Evolutionary conservation across 352 stramenopile species (phyloP).

Genomic region (Globisporangium solare): DNA sequence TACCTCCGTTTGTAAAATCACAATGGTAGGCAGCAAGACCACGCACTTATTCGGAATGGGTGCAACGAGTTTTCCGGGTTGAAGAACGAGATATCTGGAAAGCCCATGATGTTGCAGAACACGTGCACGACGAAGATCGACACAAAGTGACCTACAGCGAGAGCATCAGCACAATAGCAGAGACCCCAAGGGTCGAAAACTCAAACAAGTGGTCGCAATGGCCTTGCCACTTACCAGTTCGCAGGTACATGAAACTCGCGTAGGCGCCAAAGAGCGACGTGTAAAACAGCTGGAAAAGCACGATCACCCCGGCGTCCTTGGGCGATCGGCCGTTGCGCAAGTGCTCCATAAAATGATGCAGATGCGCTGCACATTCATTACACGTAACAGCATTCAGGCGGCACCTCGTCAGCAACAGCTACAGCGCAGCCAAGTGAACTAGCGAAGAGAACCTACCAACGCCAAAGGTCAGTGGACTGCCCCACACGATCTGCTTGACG

Average conservation of each 20-base stretch:
- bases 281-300: constrained; percentile 92
- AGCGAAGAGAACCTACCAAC: constrained; percentile 65
- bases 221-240: constrained; percentile 53
- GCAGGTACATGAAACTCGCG: constrained; percentile 90
- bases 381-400: too few species aligned
- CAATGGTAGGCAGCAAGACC: not conserved
- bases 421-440: too few species aligned
- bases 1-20: too few species aligned
- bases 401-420: too few species aligned
- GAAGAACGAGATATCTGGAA: constrained; percentile 88
- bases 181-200: not conserved
- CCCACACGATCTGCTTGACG: constrained; percentile 77
- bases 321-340: constrained; percentile 59
- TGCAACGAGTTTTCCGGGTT: constrained; percentile 72
- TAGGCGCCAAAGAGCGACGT: constrained; percentile 96
- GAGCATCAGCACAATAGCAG: not conserved
- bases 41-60: constrained; percentile 65
- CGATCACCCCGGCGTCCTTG: constrained; percentile 72
- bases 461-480: constrained; percentile 93
- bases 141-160: constrained; percentile 66
- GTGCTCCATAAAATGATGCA: constrained; percentile 86
- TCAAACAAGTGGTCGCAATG: not conserved
- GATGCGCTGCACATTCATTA: constrained; percentile 37
- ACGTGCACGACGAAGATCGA: constrained; percentile 89
- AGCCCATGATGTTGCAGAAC: constrained; percentile 96